Base-by-base conservation (phyloP, 176 grass and related monocot species). In the Aechmea fasciata region DNA sequence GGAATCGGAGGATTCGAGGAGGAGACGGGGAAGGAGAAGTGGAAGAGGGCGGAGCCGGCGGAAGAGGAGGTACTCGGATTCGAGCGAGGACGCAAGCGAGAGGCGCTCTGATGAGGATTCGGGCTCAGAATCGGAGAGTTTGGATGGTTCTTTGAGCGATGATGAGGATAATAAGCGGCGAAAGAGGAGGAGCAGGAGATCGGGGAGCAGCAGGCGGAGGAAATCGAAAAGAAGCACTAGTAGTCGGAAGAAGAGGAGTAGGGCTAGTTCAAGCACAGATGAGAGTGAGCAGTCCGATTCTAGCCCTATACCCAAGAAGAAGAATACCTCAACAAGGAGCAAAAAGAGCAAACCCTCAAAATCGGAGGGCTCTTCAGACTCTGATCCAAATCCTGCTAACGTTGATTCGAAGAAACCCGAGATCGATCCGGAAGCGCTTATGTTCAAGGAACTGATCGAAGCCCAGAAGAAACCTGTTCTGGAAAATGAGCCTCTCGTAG, bases 401-500 rank as follows among this genome's bases (percentile, higher is more conserved):
- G 55, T 41, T 50, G 90, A 90, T 51, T 70, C 65, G 53, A 79
- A 47, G 75, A 50, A 48, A 47, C 80, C 69, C 1, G 89, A 85
- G 63, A 79, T 85, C 73, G 90, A 94, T 72, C 95, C 80, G 5
- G 95, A 99, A 64, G 89, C 90, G 0, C 84, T 99, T 18, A 90
- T 81, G 63, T 93, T 99, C 67, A 93, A 90, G 66, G 89, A 99
- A 71, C 83, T 93, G 59, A 76, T 90, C 7, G 95, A 99, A 63
- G 77, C 90, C 14, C 94, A 99, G 74, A 99, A 93, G 84, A 99
- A 93, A 63, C 82, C 84, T 77, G 28, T 78, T 22, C 47, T 93
- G 24, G 94, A 99, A 24, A 87, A 83, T 13, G 94, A 99, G 69
- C 86, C 82, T 61, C 69, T 86, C 2, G 84, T 99, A 55, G 95